phyloP scores from a whole-genome alignment of 2,329 filamentous ascomycete species.

The Penicillium fuscoglaucum region DNA sequence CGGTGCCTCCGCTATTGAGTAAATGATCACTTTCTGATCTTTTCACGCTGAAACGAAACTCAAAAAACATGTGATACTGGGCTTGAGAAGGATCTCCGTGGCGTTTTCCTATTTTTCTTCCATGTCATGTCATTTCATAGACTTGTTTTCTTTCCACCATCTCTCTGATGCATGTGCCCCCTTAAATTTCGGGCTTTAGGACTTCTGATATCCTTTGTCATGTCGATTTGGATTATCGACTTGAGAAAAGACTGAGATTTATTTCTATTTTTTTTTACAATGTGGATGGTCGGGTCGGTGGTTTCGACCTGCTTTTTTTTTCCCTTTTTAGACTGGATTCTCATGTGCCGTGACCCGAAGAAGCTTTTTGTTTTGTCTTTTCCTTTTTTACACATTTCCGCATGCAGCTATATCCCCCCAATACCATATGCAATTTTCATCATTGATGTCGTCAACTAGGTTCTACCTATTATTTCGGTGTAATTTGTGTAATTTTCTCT shows the following conservation, averaged over 20 bases:
- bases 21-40: slow-evolving; percentile 25
- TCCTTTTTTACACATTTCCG: slow-evolving; percentile 9
- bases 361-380: neutral
- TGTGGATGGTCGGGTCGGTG: slow-evolving; percentile 22
- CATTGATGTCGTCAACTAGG: neutral
- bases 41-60: slow-evolving; percentile 16
- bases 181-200: slow-evolving; percentile 6
- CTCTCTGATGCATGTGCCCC: slow-evolving; percentile 5
- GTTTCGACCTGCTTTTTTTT: slow-evolving; percentile 6
- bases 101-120: slow-evolving; percentile 8
- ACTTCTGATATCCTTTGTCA: slow-evolving; percentile 21
- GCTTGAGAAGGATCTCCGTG: slow-evolving; percentile 9
- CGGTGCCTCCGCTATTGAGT: slow-evolving; percentile 57
- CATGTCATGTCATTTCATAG: slow-evolving; percentile 8
- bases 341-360: slow-evolving; percentile 10
- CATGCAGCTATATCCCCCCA: slow-evolving; percentile 13
- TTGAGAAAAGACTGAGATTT: slow-evolving; percentile 14
- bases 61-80: slow-evolving; percentile 13
- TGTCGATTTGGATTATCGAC: slow-evolving; percentile 5
- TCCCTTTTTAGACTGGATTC: slow-evolving; percentile 8
- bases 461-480: neutral
- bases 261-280: slow-evolving; percentile 4
- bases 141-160: slow-evolving; percentile 9
- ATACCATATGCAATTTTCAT: slow-evolving; percentile 12
- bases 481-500: slow-evolving; percentile 3